Percentiles rank a stretch among this genome's conserved stretches.
Conservation (phyloP, 2,329 filamentous ascomycete genomes). For the Leptographium flavum region DNA sequence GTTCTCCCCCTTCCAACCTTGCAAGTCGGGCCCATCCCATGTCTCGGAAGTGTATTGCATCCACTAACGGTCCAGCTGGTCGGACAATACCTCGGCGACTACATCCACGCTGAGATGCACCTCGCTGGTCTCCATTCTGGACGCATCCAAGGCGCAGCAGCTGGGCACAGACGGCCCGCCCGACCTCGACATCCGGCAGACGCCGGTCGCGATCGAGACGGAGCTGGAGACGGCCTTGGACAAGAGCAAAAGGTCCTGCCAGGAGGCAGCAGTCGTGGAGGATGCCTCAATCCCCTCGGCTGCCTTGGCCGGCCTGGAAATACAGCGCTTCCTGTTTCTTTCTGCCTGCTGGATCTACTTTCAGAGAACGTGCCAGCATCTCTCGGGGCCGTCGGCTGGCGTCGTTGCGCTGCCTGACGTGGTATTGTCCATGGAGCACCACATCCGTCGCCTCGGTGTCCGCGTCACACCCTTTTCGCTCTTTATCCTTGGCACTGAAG, state of each 20-base stretch:
- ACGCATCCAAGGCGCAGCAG: background rate
- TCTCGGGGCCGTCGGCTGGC: slow-evolving; percentile 4
- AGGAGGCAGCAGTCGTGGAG: background rate
- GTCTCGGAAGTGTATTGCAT: no score
- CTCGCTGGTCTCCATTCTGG: background rate
- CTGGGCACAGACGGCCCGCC: background rate
- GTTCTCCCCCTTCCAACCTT: background rate
- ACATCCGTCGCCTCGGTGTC: background rate
- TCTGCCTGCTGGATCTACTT: slow-evolving; percentile 8
- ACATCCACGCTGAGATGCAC: slow-evolving; percentile 3
- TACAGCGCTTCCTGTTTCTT: slow-evolving; percentile 6
- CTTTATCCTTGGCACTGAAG: slow-evolving; percentile 7
- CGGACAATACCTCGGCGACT: background rate
- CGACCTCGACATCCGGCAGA: background rate
- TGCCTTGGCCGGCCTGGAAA: background rate
- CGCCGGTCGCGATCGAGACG: background rate
- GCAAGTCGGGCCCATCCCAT: background rate
- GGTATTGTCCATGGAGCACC: background rate
- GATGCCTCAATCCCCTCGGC: background rate
- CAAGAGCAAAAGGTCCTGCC: background rate
- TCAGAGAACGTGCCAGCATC: slow-evolving; percentile 3
- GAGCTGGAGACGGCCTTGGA: background rate
- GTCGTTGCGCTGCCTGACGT: slow-evolving; percentile 1
- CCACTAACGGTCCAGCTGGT: background rate
- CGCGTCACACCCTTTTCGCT: slow-evolving; percentile 4